Conservation (phyloP, 441 rosid genomes). For the Pelargonium myrrhifolium region DNA sequence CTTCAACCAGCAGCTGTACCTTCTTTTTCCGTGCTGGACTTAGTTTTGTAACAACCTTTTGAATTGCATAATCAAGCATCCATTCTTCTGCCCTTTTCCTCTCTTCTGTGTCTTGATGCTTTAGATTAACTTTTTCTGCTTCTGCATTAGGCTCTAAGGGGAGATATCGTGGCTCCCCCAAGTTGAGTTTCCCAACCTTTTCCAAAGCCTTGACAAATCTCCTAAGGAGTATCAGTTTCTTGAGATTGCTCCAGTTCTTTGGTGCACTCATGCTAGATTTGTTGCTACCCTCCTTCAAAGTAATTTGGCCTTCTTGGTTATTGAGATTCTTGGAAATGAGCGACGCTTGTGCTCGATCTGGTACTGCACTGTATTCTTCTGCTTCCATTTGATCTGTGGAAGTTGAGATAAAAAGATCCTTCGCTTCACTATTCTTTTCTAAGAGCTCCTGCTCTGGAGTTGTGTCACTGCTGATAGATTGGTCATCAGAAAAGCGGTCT, state of each 20-base stretch:
- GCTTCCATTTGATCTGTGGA: constrained; percentile 15
- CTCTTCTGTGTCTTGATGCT: constrained; percentile 53
- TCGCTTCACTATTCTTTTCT: constrained; percentile 21
- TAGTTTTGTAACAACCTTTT: constrained; percentile 60
- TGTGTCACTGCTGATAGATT: constrained; percentile 19
- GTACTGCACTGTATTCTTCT: constrained; percentile 6
- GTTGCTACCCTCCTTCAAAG: constrained; percentile 17
- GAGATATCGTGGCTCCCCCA: constrained; percentile 39
- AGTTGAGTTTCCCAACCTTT: constrained; percentile 50
- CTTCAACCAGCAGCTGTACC: constrained; percentile 74
- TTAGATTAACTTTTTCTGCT: constrained; percentile 57
- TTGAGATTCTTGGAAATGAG: constrained; percentile 9
- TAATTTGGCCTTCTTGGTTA: constrained; percentile 17
- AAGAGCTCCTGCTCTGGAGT: constrained; percentile 19
- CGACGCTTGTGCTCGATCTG: constrained; percentile 17
- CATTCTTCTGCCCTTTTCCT: constrained; percentile 69
- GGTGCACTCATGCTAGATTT: constrained; percentile 23
- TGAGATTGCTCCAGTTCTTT: constrained; percentile 74
- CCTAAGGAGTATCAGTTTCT: constrained; percentile 53
- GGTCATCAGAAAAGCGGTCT: constrained; percentile 31
- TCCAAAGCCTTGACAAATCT: constrained; percentile 78
- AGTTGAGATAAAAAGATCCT: constrained; percentile 17
- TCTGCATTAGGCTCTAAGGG: constrained; percentile 37
- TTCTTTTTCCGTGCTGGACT: constrained; percentile 72
- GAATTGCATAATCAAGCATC: constrained; percentile 88